A percentile compares a stretch with the other conserved stretches of the same genome.
These are phyloP conservation scores for Gentiana macrophylla DNA, from an alignment of 257 asterid species.

Conservation along the genomic window DNA sequence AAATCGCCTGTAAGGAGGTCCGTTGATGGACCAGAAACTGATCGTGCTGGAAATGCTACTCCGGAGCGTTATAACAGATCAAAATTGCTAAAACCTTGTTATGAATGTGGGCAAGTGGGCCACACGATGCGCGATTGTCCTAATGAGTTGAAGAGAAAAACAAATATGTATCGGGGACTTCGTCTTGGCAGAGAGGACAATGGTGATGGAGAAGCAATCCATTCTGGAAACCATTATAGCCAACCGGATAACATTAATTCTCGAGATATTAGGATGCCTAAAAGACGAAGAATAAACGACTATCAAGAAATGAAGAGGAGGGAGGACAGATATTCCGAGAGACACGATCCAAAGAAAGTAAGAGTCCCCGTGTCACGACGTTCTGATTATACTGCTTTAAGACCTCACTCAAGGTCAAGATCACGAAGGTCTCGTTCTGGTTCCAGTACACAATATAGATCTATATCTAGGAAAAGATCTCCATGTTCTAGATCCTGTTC, in stretches of 20 bases:
- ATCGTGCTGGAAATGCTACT: slow-evolving; percentile 5
- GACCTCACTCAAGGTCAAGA: slow-evolving; percentile 22
- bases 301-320: slow-evolving; percentile 22
- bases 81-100: slow-evolving; percentile 17
- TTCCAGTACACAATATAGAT: slow-evolving; percentile 7
- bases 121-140: slow-evolving; percentile 24
- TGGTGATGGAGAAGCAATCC: slow-evolving; percentile 13
- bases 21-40: slow-evolving; percentile 18
- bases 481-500: slow-evolving; percentile 16
- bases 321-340: slow-evolving; percentile 16
- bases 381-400: slow-evolving; percentile 33
- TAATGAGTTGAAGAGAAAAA: slow-evolving; percentile 10
- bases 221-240: slow-evolving; percentile 12
- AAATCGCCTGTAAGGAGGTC: slow-evolving; percentile 13
- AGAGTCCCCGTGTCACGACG: slow-evolving; percentile 26
- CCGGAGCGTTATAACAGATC: background rate
- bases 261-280: slow-evolving; percentile 12
- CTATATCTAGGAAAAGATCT: slow-evolving; percentile 14
- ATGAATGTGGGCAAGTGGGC: slow-evolving; percentile 28
- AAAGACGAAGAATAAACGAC: slow-evolving; percentile 15
- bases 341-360: slow-evolving; percentile 18
- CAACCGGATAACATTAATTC: slow-evolving; percentile 17
- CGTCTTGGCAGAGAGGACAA: slow-evolving; percentile 10
- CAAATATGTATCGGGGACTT: slow-evolving; percentile 14
- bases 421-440: slow-evolving; percentile 13